phyloP scores from a whole-genome alignment of 768 basidiomycete species.

The Phaeotremella skinneri region DNA sequence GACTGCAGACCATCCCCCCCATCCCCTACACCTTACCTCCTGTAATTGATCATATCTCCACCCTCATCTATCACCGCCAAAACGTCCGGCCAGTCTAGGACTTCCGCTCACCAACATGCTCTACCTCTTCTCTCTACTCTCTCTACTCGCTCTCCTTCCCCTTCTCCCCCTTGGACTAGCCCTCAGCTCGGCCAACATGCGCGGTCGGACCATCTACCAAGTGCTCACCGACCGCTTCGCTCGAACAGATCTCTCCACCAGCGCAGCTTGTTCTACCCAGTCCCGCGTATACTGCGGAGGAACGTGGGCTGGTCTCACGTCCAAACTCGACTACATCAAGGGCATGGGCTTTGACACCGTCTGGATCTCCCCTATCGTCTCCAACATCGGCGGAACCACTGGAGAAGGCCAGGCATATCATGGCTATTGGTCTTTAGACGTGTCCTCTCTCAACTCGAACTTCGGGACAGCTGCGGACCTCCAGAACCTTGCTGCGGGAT shows the following conservation, averaged over 20 bases:
- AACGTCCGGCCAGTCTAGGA: neutral
- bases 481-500: constrained; percentile 62
- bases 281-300: constrained; percentile 69
- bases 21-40: too few relatives aligned
- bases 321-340: constrained; percentile 82
- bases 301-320: constrained; percentile 68
- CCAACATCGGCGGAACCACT: constrained; percentile 67
- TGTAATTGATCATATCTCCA: neutral
- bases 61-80: neutral
- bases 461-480: constrained; percentile 75
- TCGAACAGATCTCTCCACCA: constrained; percentile 54
- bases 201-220: constrained; percentile 78
- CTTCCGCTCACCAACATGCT: constrained; percentile 6
- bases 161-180: constrained; percentile 22
- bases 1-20: too few relatives aligned
- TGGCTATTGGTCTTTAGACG: constrained; percentile 67
- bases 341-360: constrained; percentile 78
- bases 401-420: constrained; percentile 61
- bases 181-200: constrained; percentile 62
- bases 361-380: constrained; percentile 78
- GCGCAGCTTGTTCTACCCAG: constrained; percentile 23
- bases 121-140: constrained; percentile 17
- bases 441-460: constrained; percentile 60
- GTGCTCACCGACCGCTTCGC: constrained; percentile 75
- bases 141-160: constrained; percentile 22